Base-by-base conservation (phyloP, 2,329 filamentous ascomycete genomes). In the Fusarium illudens region DNA sequence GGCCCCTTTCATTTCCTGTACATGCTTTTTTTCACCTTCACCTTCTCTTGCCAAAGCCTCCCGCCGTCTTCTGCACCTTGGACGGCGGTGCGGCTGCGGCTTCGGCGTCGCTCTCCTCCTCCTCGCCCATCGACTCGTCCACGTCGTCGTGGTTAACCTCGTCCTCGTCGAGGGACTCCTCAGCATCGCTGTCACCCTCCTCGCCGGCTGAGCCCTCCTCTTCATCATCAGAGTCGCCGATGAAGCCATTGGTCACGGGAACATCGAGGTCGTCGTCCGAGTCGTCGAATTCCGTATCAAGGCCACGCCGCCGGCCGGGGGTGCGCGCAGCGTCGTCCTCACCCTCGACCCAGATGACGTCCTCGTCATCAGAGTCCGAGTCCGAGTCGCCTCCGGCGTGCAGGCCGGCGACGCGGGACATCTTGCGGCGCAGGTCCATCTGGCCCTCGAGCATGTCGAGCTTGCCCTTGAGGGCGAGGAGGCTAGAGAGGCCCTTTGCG, bases 371-470 rank as follows among this genome's bases (percentile, higher is more conserved):
- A 4, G 83, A 82, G 9, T 81, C 84, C 11, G 85, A 85, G n/a
- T 85, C 71, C 3, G 65, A 70, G 8, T 85, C 84, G 2, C 84
- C 84, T 3, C 84, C 83, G 17, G 83, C 81, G 48, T 83, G 82
- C 17, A 65, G 73, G 25, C 68, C 75, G 7, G 69, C 64, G 59
- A 69, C 77, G 66, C 79, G 84, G 73, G 91, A 88, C 79, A 94
- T 88, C 64, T 86, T 87, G 58, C 88, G 89, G 51, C 96, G 86
- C 72, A 97, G 82, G 73, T 92, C 89, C 78, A 98, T 90, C 80
- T 99, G 96, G 7, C 93, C 90, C 74, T 96, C 92, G 50, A 98
- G 85, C 88, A 99, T 93, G 76, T 98, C 95, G 30, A 99, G 85
- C 80, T 97, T 97, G 22, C 96, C 96, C 83, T 97, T 97, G 63